Conservation (phyloP, 2,329 filamentous ascomycete species). For the Cladophialophora carrionii region DNA sequence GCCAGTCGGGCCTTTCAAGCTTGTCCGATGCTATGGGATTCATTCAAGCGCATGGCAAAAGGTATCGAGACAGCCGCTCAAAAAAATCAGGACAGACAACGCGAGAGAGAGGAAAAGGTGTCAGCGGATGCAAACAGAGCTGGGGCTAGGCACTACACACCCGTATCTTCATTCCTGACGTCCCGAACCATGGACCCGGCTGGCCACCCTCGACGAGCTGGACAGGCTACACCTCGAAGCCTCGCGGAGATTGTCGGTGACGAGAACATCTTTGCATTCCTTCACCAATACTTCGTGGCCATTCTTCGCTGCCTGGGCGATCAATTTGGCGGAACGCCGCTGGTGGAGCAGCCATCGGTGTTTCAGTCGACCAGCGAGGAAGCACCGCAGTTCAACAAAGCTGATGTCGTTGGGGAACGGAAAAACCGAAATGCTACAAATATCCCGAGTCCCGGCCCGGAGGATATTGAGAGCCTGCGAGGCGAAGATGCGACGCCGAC, state of each 20-base stretch:
- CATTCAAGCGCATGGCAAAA: slow-evolving; percentile 59
- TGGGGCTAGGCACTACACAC: slow-evolving; percentile 51
- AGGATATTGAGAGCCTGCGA: slow-evolving; percentile 24
- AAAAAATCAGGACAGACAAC: slow-evolving; percentile 51
- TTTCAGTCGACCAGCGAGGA: slow-evolving; percentile 43
- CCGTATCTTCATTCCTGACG: slow-evolving; percentile 62
- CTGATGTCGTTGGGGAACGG: slow-evolving; percentile 12
- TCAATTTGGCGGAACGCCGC: slow-evolving; percentile 51
- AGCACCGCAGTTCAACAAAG: slow-evolving; percentile 20
- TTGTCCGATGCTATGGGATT: slow-evolving; percentile 55
- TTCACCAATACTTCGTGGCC: slow-evolving; percentile 60
- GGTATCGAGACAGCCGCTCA: slow-evolving; percentile 55
- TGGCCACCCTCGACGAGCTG: slow-evolving; percentile 57
- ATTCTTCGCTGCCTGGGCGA: slow-evolving; percentile 53
- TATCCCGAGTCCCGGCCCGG: neutral
- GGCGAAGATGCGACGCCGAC: slow-evolving; percentile 29
- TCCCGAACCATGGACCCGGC: slow-evolving; percentile 60
- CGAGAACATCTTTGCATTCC: slow-evolving; percentile 61
- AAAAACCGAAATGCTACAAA: neutral
- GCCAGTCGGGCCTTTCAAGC: slow-evolving; percentile 52
- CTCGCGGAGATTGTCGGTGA: slow-evolving; percentile 63
- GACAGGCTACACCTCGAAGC: slow-evolving; percentile 59
- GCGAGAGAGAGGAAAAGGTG: slow-evolving; percentile 47
- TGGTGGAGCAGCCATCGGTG: slow-evolving; percentile 49
- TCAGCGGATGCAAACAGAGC: slow-evolving; percentile 16